These are phyloP conservation scores for Microbotryomycetes sp. DNA, from an alignment of 1,284 basidiomycete species.

Conservation along the genomic window DNA sequence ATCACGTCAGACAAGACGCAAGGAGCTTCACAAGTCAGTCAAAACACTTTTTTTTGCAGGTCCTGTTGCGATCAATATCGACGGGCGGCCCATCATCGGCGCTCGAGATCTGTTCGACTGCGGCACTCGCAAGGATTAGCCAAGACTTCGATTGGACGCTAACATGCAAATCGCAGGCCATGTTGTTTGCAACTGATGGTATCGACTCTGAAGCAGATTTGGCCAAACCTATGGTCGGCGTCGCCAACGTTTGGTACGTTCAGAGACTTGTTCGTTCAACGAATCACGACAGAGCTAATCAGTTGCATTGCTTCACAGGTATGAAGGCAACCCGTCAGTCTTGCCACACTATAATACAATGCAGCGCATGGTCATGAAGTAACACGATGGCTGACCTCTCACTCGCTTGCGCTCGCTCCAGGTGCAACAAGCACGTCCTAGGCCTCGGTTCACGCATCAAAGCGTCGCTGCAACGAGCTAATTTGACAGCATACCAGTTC, in stretches of 20 bases:
- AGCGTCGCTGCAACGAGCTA: constrained; percentile 63
- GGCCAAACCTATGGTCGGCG: constrained; percentile 89
- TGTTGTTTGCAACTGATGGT: constrained; percentile 93
- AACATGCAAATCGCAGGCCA: constrained; percentile 58
- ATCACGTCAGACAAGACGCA: constrained; percentile 87
- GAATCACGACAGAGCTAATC: not conserved
- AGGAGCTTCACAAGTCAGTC: constrained; percentile 76
- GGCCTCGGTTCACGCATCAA: constrained; percentile 83
- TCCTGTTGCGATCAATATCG: not conserved
- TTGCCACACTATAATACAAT: not conserved
- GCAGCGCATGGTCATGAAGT: not conserved
- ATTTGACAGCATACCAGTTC: constrained; percentile 90
- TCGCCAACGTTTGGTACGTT: constrained; percentile 79
- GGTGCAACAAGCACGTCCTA: constrained; percentile 87
- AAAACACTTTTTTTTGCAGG: not conserved
- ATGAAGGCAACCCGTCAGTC: constrained; percentile 78
- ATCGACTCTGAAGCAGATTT: constrained; percentile 68
- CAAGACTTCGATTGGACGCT: too few species aligned
- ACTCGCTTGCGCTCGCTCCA: constrained; percentile 39
- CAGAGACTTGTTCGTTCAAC: not conserved
- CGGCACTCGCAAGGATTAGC: not conserved
- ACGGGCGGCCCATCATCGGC: not conserved
- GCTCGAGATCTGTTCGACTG: not conserved
- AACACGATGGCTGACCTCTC: not conserved
- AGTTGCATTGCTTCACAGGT: constrained; percentile 50